phyloP scores from a whole-genome alignment of 1,284 basidiomycete species.

The Malassezia dermatis region DNA sequence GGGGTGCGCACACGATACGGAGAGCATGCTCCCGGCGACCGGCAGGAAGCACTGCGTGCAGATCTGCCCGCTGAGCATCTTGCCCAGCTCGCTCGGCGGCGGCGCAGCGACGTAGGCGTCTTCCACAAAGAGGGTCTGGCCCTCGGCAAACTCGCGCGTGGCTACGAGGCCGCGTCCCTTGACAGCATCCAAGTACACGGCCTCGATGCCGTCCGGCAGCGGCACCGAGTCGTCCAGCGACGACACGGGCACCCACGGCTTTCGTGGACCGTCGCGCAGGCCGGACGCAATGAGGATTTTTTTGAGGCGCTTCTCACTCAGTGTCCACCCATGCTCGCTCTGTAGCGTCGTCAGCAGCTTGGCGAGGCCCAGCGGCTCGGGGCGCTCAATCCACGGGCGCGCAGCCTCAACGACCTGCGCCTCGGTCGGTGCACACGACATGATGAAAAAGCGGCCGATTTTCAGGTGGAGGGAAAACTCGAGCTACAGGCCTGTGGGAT shows the following conservation, averaged over 20 bases:
- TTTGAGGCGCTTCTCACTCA: constrained; percentile 24
- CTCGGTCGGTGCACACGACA: constrained; percentile 19
- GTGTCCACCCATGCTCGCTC: constrained; percentile 27
- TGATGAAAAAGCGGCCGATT: neutral
- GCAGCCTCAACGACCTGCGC: constrained; percentile 20
- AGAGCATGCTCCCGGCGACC: constrained; percentile 39
- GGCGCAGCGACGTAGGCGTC: constrained; percentile 49
- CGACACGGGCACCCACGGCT: constrained; percentile 22
- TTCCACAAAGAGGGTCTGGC: constrained; percentile 72
- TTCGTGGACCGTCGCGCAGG: constrained; percentile 3
- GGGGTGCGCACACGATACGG: constrained; percentile 29
- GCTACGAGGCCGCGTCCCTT: constrained; percentile 78
- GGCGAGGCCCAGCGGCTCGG: constrained; percentile 10
- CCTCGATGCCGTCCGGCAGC: constrained; percentile 51
- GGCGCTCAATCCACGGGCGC: neutral
- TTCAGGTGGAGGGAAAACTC: neutral
- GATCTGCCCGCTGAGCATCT: constrained; percentile 23
- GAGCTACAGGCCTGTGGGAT: neutral
- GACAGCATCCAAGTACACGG: constrained; percentile 59
- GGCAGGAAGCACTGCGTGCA: constrained; percentile 38
- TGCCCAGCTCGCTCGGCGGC: constrained; percentile 24
- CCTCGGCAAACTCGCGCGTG: constrained; percentile 57
- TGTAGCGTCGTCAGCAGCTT: constrained; percentile 23
- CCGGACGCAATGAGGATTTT: constrained; percentile 15
- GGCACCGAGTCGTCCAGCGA: constrained; percentile 23